Conservation (phyloP, 106 monocot genomes). For the Gastrodia elata region DNA sequence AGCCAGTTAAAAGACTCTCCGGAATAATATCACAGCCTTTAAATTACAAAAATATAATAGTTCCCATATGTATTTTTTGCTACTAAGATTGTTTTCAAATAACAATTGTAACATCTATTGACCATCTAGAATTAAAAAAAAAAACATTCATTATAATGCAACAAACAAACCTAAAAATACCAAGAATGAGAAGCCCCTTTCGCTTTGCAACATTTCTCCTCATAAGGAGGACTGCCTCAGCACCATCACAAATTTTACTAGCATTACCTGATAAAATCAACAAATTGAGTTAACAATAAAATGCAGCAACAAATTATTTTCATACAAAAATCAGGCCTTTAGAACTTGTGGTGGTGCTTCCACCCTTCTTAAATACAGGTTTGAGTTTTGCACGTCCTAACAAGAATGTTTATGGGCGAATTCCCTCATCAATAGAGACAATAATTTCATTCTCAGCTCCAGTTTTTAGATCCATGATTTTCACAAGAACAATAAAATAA, state of each 20-base stretch:
- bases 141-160: neutral
- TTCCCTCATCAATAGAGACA: constrained; percentile 63
- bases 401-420: constrained; percentile 52
- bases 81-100: too few relatives aligned
- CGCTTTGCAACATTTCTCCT: constrained; percentile 51
- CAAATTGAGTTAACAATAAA: constrained; percentile 7
- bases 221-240: constrained; percentile 82
- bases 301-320: neutral
- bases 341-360: constrained; percentile 73
- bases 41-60: too few relatives aligned
- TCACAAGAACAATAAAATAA: constrained; percentile 2
- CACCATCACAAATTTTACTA: constrained; percentile 83
- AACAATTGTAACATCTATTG: too few relatives aligned
- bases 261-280: constrained; percentile 46
- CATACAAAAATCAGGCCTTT: neutral
- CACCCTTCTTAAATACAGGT: constrained; percentile 74
- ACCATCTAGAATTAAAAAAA: too few relatives aligned
- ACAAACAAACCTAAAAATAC: constrained; percentile 56
- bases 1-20: too few relatives aligned
- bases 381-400: constrained; percentile 57
- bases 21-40: too few relatives aligned
- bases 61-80: too few relatives aligned
- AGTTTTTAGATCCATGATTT: constrained; percentile 76
- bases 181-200: constrained; percentile 76
- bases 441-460: constrained; percentile 47